These are phyloP conservation scores for Pichia sp. DNA, from an alignment of 1,139 yeast genomes.

Conservation along the genomic window DNA sequence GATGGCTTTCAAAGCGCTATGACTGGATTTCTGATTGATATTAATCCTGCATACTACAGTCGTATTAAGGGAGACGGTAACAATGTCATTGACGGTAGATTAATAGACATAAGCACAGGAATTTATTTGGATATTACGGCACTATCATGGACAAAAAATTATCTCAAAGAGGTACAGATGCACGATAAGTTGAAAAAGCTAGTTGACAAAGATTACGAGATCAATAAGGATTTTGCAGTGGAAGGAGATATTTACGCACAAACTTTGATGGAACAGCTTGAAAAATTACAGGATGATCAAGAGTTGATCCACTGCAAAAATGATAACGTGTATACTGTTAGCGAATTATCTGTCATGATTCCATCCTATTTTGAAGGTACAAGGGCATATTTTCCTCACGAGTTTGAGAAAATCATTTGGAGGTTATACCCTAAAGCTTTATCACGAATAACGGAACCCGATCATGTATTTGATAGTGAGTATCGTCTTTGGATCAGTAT, in stretches of 20 bases:
- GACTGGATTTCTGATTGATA: conserved; percentile 48
- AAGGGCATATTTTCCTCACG: conserved; percentile 44
- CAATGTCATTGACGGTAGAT: conserved; percentile 58
- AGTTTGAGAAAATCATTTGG: conserved; percentile 36
- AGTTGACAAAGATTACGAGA: conserved; percentile 39
- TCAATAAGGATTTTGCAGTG: conserved; percentile 25
- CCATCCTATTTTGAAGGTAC: conserved; percentile 53
- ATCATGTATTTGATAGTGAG: conserved; percentile 23
- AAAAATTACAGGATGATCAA: conserved; percentile 25
- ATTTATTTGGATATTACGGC: conserved; percentile 59
- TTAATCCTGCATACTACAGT: conserved; percentile 40
- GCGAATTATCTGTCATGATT: conserved; percentile 43
- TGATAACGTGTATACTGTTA: conserved; percentile 44
- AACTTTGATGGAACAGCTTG: conserved; percentile 17
- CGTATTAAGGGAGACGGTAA: conserved; percentile 39
- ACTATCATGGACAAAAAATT: conserved; percentile 36
- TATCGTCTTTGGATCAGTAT: conserved; percentile 27
- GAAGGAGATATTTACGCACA: conserved; percentile 16
- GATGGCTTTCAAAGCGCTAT: conserved; percentile 35
- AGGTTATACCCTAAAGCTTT: conserved; percentile 41
- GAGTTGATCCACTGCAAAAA: conserved; percentile 50
- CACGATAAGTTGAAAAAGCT: conserved; percentile 28
- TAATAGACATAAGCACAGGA: conserved; percentile 53
- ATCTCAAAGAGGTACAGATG: conserved; percentile 24
- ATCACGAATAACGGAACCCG: conserved; percentile 22